These are phyloP conservation scores for Umbelopsis sp. DNA, from an alignment of 371 early-diverging fungal genomes.

Conservation along the genomic window DNA sequence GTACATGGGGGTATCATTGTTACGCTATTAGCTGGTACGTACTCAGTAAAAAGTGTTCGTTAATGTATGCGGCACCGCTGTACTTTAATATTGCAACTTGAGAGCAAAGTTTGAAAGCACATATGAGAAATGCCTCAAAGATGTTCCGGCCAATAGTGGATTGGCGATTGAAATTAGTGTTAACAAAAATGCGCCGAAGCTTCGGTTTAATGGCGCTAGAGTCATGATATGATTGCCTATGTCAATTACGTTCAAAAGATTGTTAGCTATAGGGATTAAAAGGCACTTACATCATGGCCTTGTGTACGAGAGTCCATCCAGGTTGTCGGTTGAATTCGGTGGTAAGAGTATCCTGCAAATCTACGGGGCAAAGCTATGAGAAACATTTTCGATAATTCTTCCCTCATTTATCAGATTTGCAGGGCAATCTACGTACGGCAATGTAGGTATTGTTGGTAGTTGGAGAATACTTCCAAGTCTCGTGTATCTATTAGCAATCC, in stretches of 20 bases:
- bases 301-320: slow-evolving; percentile 41
- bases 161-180: slow-evolving; percentile 59
- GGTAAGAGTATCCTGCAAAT: slow-evolving; percentile 44
- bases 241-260: slow-evolving; percentile 24
- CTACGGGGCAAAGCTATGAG: slow-evolving; percentile 14
- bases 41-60: not conserved
- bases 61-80: not conserved
- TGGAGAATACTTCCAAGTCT: slow-evolving; percentile 65
- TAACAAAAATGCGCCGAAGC: slow-evolving; percentile 58
- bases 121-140: slow-evolving; percentile 66
- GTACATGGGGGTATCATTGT: too few relatives aligned
- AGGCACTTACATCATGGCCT: slow-evolving; percentile 44
- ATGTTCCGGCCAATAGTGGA: slow-evolving; percentile 64
- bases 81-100: slow-evolving; percentile 1
- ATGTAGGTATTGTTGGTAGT: slow-evolving; percentile 57
- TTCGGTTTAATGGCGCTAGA: slow-evolving; percentile 58
- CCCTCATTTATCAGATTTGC: not conserved
- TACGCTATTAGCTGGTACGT: not conserved
- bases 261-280: slow-evolving; percentile 1
- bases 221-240: not conserved
- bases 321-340: slow-evolving; percentile 42
- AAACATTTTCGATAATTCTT: not conserved
- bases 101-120: slow-evolving; percentile 62
- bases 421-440: slow-evolving; percentile 27
- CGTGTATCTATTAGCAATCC: slow-evolving; percentile 71